Conservation (phyloP, 192 early-diverging fungal species). For the Podila horticola region DNA sequence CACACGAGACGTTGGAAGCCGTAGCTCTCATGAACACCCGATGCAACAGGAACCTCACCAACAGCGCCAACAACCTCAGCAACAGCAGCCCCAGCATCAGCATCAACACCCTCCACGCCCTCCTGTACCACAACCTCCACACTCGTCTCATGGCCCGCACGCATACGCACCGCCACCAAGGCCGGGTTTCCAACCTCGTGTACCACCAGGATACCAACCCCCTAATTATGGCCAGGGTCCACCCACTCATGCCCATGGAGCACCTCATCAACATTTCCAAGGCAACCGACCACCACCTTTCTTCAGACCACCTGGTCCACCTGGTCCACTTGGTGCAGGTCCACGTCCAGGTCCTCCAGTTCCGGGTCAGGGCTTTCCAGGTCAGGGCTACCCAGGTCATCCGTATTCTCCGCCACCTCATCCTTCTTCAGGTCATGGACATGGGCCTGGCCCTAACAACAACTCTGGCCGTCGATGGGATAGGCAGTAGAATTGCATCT, state of each 20-base stretch:
- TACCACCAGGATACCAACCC: constrained; percentile 3
- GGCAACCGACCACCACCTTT: background rate
- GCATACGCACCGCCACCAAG: constrained; percentile 5
- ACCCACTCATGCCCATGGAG: background rate
- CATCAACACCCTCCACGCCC: background rate
- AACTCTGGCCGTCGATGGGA: background rate
- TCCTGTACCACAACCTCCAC: background rate
- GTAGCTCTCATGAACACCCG: background rate
- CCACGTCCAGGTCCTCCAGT: background rate
- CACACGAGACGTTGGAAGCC: background rate
- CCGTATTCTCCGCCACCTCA: constrained; percentile 3
- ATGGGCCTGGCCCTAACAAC: background rate
- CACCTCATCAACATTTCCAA: background rate
- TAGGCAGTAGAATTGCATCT: background rate
- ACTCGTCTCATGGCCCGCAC: background rate
- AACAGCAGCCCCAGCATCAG: background rate
- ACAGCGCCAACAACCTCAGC: too few relatives aligned
- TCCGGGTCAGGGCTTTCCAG: background rate
- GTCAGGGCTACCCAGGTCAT: constrained; percentile 7
- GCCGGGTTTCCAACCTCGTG: background rate
- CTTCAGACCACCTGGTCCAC: background rate
- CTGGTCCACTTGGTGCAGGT: constrained; percentile 2
- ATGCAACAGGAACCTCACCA: too few relatives aligned
- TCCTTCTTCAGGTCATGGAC: constrained; percentile 3
- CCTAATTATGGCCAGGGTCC: background rate